Base-by-base conservation (phyloP, 2,329 filamentous ascomycete genomes). In the Cordyceps javanica region DNA sequence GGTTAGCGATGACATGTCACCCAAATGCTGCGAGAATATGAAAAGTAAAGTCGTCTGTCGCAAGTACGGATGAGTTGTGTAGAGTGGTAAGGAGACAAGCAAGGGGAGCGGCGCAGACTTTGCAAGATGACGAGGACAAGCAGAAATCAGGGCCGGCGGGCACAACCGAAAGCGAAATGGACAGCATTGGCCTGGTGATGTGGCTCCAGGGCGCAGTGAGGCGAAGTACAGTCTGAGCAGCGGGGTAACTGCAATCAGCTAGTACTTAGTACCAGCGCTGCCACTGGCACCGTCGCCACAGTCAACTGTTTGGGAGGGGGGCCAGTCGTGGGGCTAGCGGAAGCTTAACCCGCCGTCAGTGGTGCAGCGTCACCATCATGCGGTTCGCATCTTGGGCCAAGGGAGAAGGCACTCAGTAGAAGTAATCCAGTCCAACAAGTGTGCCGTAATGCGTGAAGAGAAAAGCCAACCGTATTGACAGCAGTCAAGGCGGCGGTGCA, bases 1-100 rank as follows among this genome's bases (percentile, higher is more conserved):
- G 58, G 76, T 81, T 73, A 80, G 77, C 69, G 69, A 67, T 60
- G 72, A 67, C 75, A 77, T 79, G 57, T 44, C 59, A 60, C 51
- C 42, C 41, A 55, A 53, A 52, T 30, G 30, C 16, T 48, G 38
- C 14, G 30, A 45, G 34, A 28, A 28, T 25, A 30, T 44, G 39
- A 52, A 49, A 62, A 32, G 16, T n/a, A 14, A 30, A 30, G 14
- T 9, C 14, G 14, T 38, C 11, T 30, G 39, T n/a, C n/a, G 39
- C 41, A 19, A 41, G 34, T 26, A 39, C 10, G 14, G 16, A 41
- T n/a, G 11, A 30, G 16, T 8, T 53, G 32, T 10, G 34, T 19
- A 23, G 26, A 2, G 50, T 25, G 46, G 42, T 9, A 36, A 55
- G 42, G 54, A 28, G 54, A 38, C 21, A 23, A 21, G 39, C 21